phyloP scores from a whole-genome alignment of 2,329 filamentous ascomycete species.

The Epichloe elymi region DNA sequence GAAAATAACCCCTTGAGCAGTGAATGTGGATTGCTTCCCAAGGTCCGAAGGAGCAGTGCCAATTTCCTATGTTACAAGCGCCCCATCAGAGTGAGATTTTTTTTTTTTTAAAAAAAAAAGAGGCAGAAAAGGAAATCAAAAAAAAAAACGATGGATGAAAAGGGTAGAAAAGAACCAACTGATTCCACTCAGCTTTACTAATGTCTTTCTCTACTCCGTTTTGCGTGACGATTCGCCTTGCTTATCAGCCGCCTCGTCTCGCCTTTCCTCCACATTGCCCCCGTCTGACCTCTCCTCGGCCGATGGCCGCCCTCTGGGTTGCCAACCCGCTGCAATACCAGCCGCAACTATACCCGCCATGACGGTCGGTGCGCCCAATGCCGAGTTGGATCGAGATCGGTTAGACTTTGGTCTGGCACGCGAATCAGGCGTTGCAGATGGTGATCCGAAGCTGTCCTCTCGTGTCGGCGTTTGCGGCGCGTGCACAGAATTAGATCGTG shows the following conservation, averaged over 20 bases:
- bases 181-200: neutral
- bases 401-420: constrained; percentile 55
- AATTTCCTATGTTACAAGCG: neutral
- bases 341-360: constrained; percentile 78
- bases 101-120: no score
- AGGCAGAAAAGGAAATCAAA: neutral
- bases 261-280: constrained; percentile 6
- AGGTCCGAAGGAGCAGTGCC: neutral
- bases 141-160: neutral
- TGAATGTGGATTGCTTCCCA: neutral
- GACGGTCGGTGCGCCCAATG: constrained; percentile 59
- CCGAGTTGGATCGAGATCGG: constrained; percentile 54
- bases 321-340: constrained; percentile 64
- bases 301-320: constrained; percentile 44
- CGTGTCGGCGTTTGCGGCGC: constrained; percentile 50
- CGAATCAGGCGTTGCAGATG: constrained; percentile 43
- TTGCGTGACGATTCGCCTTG: constrained; percentile 14
- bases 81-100: neutral
- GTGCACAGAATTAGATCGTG: constrained; percentile 48
- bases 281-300: constrained; percentile 13
- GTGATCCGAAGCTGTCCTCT: constrained; percentile 37
- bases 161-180: neutral
- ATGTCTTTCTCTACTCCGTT: constrained; percentile 10
- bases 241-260: constrained; percentile 3
- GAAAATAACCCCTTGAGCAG: neutral